Evolutionary conservation across 768 basidiomycete species (phyloP).

Genomic region (Flagelloscypha sp.): DNA sequence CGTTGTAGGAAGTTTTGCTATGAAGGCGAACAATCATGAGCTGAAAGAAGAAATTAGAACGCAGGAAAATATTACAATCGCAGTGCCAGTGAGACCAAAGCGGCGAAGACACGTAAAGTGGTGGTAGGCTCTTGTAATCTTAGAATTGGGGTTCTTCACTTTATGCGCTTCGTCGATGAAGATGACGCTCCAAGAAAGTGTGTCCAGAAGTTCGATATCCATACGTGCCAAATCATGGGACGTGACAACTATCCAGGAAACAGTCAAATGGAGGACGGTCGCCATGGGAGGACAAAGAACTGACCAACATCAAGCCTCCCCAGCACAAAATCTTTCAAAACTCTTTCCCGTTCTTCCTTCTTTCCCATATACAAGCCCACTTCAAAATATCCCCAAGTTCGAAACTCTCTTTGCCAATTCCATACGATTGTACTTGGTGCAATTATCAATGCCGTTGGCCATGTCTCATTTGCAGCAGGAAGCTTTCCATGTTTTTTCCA

Average conservation of each 20-base stretch:
- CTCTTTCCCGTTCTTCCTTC: constrained; percentile 41
- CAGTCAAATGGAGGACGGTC: not conserved
- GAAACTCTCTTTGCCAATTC: constrained; percentile 88
- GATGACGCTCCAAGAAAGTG: constrained; percentile 62
- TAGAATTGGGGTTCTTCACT: constrained; percentile 70
- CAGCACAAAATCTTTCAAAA: constrained; percentile 65
- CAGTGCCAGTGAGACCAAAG: constrained; percentile 82
- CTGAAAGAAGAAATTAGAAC: not conserved
- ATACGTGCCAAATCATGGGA: constrained; percentile 68
- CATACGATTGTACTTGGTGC: constrained; percentile 76
- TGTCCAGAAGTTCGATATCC: constrained; percentile 62
- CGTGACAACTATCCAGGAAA: constrained; percentile 55
- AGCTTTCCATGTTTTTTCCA: constrained; percentile 48
- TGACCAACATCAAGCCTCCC: constrained; percentile 80
- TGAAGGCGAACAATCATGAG: constrained; percentile 35
- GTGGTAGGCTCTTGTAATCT: constrained; percentile 61
- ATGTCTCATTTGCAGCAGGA: constrained; percentile 60
- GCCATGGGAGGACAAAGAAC: constrained; percentile 21
- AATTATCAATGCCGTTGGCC: constrained; percentile 84
- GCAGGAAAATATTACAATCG: no score
- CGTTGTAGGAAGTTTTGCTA: constrained; percentile 86
- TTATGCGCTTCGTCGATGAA: constrained; percentile 88
- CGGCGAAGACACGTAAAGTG: constrained; percentile 58
- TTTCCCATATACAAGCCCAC: constrained; percentile 52
- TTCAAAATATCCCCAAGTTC: constrained; percentile 44